Evolutionary conservation across 352 stramenopile genomes (phyloP).

Genomic region (Phytophthora agathidicida): DNA sequence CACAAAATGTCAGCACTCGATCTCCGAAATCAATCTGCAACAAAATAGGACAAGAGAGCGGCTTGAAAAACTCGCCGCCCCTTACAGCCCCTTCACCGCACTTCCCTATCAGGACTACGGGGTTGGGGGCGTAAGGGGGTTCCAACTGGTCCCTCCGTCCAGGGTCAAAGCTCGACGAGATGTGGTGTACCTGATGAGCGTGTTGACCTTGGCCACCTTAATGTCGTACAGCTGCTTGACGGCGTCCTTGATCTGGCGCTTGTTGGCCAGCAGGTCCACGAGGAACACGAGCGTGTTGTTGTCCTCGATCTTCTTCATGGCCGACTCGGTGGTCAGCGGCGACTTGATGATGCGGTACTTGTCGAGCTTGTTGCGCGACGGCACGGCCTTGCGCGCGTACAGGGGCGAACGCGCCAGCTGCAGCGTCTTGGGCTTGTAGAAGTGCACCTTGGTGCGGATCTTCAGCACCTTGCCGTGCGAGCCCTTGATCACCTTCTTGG

Average conservation of each 20-base stretch:
- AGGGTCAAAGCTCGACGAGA: constrained; percentile 73
- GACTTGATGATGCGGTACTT: constrained; percentile 99
- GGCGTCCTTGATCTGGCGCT: constrained; percentile 99
- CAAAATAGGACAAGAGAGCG: constrained; percentile 22
- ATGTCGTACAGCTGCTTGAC: constrained; percentile 99
- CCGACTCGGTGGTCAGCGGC: constrained; percentile 99
- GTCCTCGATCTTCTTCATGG: constrained; percentile 99
- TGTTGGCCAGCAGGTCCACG: constrained; percentile 99
- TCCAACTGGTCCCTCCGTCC: constrained; percentile 29
- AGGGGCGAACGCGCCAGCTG: constrained; percentile 95
- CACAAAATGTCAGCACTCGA: constrained; percentile 20
- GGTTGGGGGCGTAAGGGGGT: constrained; percentile 14
- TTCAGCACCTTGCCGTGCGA: constrained; percentile 97
- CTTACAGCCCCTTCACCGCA: constrained; percentile 26
- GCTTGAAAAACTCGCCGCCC: constrained; percentile 7
- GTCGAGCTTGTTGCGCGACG: constrained; percentile 96
- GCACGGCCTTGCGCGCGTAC: constrained; percentile 94
- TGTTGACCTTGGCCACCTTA: constrained; percentile 99
- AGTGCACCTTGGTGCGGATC: constrained; percentile 99
- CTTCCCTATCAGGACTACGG: constrained; percentile 58
- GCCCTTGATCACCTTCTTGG: constrained; percentile 96
- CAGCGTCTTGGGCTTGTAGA: constrained; percentile 99
- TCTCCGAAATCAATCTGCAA: background rate
- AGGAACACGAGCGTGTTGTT: constrained; percentile 99
- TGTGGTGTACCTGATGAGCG: constrained; percentile 97